Conservation (phyloP, 176 grass and related monocot species). For the Rhynchospora tenuis region DNA sequence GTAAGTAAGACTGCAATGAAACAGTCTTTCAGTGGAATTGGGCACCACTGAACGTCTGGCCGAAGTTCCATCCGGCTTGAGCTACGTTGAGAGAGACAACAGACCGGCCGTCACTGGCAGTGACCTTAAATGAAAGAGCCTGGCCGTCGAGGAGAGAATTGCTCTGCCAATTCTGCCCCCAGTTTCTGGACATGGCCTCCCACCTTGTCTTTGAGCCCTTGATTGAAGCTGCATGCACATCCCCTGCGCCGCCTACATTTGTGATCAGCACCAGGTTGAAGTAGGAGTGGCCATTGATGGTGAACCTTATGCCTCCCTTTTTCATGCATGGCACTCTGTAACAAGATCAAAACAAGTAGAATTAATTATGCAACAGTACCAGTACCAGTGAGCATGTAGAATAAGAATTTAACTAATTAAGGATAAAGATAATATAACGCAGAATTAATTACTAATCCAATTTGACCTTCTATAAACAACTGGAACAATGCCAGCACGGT, state of each 20-base stretch:
- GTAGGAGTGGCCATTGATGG: conserved; percentile 85
- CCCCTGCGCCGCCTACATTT: conserved; percentile 74
- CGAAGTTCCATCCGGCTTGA: conserved; percentile 61
- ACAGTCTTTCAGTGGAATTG: conserved; percentile 46
- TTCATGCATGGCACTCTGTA: conserved; percentile 62
- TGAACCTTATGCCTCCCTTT: conserved; percentile 84
- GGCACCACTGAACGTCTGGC: conserved; percentile 66
- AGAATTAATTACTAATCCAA: background rate
- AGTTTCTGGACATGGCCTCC: conserved; percentile 69
- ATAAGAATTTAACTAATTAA: too few species aligned
- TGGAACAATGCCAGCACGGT: conserved; percentile 78
- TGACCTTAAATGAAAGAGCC: conserved; percentile 49
- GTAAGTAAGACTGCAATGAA: too few species aligned
- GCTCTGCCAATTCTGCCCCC: conserved; percentile 98
- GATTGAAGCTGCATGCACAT: conserved; percentile 59
- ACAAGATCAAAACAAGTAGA: accelerated
- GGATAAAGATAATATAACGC: background rate
- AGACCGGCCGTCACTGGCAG: conserved; percentile 47
- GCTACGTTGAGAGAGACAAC: conserved; percentile 41
- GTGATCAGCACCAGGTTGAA: conserved; percentile 87
- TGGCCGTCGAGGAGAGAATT: conserved; percentile 46
- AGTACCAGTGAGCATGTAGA: too few species aligned
- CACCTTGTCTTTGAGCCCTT: conserved; percentile 36
- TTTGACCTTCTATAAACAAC: conserved; percentile 60
- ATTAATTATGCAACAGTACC: too few species aligned